Evolutionary conservation across 345 rosid species (phyloP), one percentile per base, ranked within the genome.

Genomic region (Kandelia obovata): DNA sequence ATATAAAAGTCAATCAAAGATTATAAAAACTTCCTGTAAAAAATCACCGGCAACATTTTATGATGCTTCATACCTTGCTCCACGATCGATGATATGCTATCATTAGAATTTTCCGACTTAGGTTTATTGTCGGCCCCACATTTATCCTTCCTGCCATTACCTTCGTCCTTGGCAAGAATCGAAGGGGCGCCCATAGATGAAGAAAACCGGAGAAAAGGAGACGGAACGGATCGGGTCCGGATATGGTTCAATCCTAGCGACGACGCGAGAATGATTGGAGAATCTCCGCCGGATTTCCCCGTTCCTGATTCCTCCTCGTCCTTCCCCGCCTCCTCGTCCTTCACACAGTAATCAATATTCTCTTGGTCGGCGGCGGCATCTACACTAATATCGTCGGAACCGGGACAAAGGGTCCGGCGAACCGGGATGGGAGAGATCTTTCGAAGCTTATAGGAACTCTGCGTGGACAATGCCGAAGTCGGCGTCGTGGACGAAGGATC

Each of bases 231-330:
- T 74, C 84, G 89, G 37, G 97, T 95, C 75, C 71, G 83, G 65
- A 95, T 95, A 64, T 86, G 86, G 57, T 95, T 92, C 64, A 95
- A 76, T 62, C 94, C 90, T 21, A 89, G 83, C n/a, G 86, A 76
- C 4, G 95, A 85, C 60, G 92, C 82, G 11, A 80, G 64, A 65
- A 86, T 84, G 26, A 84, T 83, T 30, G 87, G 53, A 23, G 85
- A 52, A 61, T 73, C 79, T 43, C 58, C 60, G 61, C 62, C 72
- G n/a, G 27, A 53, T 25, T 15, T 43, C 21, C 21, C 21, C 21
- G 21, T 21, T 21, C 21, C 21, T 21, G 21, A 21, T 21, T 21
- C 21, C 73, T 53, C 57, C 37, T 64, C 63, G 13, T 55, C 64
- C 0, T 66, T 73, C 16, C 17, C 53, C 28, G n/a, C 21, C 73